These are phyloP conservation scores for Coniosporium tulheliwenetii DNA, from an alignment of 2,329 filamentous ascomycete genomes.

Conservation along the genomic window DNA sequence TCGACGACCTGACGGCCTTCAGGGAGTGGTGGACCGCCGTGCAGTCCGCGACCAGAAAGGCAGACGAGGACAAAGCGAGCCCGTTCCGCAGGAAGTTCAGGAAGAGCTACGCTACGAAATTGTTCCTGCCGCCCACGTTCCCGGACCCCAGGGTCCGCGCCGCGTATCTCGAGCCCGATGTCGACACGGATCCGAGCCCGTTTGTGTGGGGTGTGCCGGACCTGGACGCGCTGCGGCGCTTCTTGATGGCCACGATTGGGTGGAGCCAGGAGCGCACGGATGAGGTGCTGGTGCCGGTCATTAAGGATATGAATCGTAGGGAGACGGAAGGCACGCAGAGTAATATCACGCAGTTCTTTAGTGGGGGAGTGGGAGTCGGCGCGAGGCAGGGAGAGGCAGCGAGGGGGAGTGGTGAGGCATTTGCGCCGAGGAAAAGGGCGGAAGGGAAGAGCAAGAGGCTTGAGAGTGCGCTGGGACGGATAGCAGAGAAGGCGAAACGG, in stretches of 20 bases:
- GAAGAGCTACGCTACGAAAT: slow-evolving; percentile 57
- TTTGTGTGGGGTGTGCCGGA: slow-evolving; percentile 98
- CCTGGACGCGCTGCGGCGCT: slow-evolving; percentile 66
- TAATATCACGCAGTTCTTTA: slow-evolving; percentile 91
- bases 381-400: no score
- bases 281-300: slow-evolving; percentile 88
- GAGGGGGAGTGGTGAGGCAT: slow-evolving; percentile 35
- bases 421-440: slow-evolving; percentile 51
- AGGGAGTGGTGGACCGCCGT: slow-evolving; percentile 75
- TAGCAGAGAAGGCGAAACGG: slow-evolving; percentile 39
- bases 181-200: slow-evolving; percentile 58
- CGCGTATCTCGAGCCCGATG: slow-evolving; percentile 75
- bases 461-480: slow-evolving; percentile 54
- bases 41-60: slow-evolving; percentile 49
- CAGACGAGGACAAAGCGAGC: slow-evolving; percentile 36
- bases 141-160: slow-evolving; percentile 63
- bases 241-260: slow-evolving; percentile 82
- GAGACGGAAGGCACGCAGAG: slow-evolving; percentile 83
- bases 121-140: slow-evolving; percentile 72
- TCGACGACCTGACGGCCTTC: slow-evolving; percentile 61
- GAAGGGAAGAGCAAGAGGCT: slow-evolving; percentile 57
- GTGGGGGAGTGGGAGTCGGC: slow-evolving; percentile 55
- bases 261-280: slow-evolving; percentile 88
- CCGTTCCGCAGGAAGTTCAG: slow-evolving; percentile 77
- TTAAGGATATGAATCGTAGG: slow-evolving; percentile 83